These are phyloP conservation scores for Aspergillus nomiae DNA, from an alignment of 2,329 filamentous ascomycete species.

Conservation along the genomic window DNA sequence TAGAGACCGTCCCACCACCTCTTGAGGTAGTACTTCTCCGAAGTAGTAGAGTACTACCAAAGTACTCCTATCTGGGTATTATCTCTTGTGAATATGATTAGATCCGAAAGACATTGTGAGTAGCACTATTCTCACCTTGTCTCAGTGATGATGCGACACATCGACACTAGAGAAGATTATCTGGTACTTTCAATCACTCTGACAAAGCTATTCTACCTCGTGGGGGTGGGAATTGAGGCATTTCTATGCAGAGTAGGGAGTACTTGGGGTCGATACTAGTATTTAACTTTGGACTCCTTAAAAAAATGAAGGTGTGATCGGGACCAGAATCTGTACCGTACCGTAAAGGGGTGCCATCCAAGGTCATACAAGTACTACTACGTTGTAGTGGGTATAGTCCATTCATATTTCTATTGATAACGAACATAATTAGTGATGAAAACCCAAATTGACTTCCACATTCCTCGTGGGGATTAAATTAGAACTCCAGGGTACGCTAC, in stretches of 20 bases:
- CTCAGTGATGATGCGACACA: not conserved
- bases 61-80: not conserved
- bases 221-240: not conserved
- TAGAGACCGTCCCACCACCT: slow-evolving; percentile 16
- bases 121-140: not conserved
- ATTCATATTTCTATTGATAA: slow-evolving; percentile 9
- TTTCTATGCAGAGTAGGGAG: not conserved
- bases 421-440: slow-evolving; percentile 6
- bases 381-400: not conserved
- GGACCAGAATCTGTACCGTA: not conserved
- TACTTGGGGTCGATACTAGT: not conserved
- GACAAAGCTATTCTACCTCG: not conserved
- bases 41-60: not conserved
- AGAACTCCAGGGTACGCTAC: not conserved
- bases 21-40: not conserved
- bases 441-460: slow-evolving; percentile 6
- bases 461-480: slow-evolving; percentile 13
- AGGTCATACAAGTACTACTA: not conserved
- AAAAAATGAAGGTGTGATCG: not conserved
- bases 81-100: not conserved
- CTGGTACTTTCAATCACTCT: not conserved
- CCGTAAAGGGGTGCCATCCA: not conserved
- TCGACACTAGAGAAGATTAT: not conserved
- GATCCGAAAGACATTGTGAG: not conserved
- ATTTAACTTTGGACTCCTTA: not conserved